Evolutionary conservation across 2,329 filamentous ascomycete species (phyloP).

Genomic region (Fusarium algeriense): DNA sequence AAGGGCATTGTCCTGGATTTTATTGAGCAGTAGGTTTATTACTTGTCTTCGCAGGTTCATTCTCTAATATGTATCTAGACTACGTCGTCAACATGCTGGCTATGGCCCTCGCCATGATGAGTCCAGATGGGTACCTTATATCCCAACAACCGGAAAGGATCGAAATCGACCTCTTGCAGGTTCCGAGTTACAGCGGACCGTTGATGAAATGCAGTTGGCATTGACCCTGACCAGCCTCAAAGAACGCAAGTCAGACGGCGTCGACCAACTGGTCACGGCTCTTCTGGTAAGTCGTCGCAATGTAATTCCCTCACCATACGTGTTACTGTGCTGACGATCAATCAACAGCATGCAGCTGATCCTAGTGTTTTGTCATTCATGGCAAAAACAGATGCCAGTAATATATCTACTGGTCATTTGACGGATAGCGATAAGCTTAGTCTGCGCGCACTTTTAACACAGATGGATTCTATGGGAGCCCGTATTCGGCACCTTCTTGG

Average conservation of each 20-base stretch:
- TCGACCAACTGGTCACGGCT: slow-evolving; percentile 68
- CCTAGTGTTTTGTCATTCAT: slow-evolving; percentile 61
- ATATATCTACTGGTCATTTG: slow-evolving; percentile 57
- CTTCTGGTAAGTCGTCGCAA: slow-evolving; percentile 68
- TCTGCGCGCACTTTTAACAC: slow-evolving; percentile 62
- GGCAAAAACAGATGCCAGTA: slow-evolving; percentile 60
- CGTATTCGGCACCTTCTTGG: slow-evolving; percentile 58
- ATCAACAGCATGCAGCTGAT: slow-evolving; percentile 58
- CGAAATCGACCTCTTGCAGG: slow-evolving; percentile 43
- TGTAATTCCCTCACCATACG: background rate
- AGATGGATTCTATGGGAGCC: slow-evolving; percentile 60
- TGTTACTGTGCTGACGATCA: slow-evolving; percentile 30
- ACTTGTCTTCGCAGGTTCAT: background rate
- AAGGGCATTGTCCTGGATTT: slow-evolving; percentile 78
- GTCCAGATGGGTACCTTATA: slow-evolving; percentile 48
- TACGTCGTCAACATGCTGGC: slow-evolving; percentile 56
- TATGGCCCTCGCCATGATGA: slow-evolving; percentile 51
- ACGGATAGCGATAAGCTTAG: slow-evolving; percentile 57
- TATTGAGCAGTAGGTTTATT: slow-evolving; percentile 68
- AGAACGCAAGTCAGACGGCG: slow-evolving; percentile 61
- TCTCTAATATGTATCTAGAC: slow-evolving; percentile 46
- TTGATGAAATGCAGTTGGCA: slow-evolving; percentile 75
- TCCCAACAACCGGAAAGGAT: slow-evolving; percentile 42
- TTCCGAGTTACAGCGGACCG: slow-evolving; percentile 57
- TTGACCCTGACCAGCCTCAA: slow-evolving; percentile 72